Conservation (phyloP, 768 basidiomycete species). For the Lentinula raphanica region DNA sequence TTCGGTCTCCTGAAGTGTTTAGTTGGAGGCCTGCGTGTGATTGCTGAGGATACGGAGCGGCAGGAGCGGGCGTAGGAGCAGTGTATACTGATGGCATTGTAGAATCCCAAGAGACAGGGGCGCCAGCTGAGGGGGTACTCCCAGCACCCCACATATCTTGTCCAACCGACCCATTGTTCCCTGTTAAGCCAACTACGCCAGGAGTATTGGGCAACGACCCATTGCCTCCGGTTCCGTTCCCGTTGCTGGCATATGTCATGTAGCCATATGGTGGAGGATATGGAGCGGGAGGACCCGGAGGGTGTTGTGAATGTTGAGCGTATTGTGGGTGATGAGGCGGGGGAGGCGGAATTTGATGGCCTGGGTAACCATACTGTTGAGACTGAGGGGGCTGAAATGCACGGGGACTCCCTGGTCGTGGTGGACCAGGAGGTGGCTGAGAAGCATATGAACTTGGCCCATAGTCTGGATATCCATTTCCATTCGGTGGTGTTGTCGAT, state of each 20-base stretch:
- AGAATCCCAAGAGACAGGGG: not conserved
- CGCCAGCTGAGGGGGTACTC: not conserved
- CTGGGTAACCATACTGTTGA: not conserved
- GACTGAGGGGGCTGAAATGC: not conserved
- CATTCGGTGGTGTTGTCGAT: not conserved
- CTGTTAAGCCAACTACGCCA: not conserved
- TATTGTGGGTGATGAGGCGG: not conserved
- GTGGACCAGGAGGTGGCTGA: conserved; percentile 1
- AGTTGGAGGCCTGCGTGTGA: not conserved
- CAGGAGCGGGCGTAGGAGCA: not conserved
- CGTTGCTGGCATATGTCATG: conserved; percentile 12
- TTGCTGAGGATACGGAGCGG: conserved; percentile 3
- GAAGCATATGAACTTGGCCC: not conserved
- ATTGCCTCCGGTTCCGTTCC: not conserved
- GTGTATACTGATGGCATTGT: not conserved
- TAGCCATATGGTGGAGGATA: conserved; percentile 10
- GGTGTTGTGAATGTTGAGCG: not conserved
- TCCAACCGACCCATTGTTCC: not conserved
- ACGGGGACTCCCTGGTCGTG: not conserved
- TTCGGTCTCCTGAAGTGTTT: conserved; percentile 20
- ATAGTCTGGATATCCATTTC: conserved; percentile 2
- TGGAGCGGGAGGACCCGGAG: not conserved
- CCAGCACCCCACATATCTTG: not conserved
- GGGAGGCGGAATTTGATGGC: not conserved
- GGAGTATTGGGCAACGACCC: conserved; percentile 1